phyloP scores from a whole-genome alignment of 1,284 basidiomycete species.

The Ustilago trichophora region DNA sequence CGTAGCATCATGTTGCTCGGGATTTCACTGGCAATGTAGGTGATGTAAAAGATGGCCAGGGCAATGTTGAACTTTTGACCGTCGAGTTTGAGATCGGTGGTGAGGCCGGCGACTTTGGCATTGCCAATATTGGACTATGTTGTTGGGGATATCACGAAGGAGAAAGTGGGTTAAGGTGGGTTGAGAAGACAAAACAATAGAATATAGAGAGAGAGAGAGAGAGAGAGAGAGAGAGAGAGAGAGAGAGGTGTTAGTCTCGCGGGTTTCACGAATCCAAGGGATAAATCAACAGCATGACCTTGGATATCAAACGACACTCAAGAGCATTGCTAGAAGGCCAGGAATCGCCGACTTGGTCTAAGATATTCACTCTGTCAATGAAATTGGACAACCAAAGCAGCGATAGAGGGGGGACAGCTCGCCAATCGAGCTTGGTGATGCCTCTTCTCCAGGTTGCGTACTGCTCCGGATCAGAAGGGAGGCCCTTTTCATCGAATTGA shows the following conservation, averaged over 20 bases:
- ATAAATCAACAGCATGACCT: too few species aligned
- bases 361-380: conserved; percentile 52
- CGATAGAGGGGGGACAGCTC: conserved; percentile 46
- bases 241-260: not conserved
- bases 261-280: too few species aligned
- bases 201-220: too few species aligned
- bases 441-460: conserved; percentile 19
- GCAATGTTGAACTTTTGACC: conserved; percentile 45
- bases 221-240: too few species aligned
- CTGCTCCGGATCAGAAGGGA: conserved; percentile 20
- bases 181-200: too few species aligned
- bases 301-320: too few species aligned
- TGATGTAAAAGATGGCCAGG: conserved; percentile 50
- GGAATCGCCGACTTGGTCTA: too few species aligned
- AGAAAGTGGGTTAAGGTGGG: too few species aligned
- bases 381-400: conserved; percentile 46
- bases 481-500: conserved; percentile 6
- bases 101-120: conserved; percentile 50
- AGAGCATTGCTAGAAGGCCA: too few species aligned
- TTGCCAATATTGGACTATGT: conserved; percentile 46
- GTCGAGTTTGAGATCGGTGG: conserved; percentile 32
- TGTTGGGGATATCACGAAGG: not conserved
- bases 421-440: conserved; percentile 49
- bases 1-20: conserved; percentile 66
- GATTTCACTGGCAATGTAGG: conserved; percentile 51